These are phyloP conservation scores for Aspergillus sp. DNA, from an alignment of 2,329 filamentous ascomycete species.

Conservation along the genomic window DNA sequence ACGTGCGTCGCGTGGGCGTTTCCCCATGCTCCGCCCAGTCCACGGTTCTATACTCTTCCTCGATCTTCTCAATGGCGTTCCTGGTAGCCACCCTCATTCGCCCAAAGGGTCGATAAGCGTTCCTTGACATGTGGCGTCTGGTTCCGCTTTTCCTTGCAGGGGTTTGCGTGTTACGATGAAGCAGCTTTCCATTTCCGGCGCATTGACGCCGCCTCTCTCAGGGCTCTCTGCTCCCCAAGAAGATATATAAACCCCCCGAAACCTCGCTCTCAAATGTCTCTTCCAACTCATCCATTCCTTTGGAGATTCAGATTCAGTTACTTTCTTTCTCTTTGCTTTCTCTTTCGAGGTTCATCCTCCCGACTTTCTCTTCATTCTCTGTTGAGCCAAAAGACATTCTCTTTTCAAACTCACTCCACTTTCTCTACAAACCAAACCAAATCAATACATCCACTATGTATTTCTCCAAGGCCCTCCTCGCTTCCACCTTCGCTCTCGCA, in stretches of 20 bases:
- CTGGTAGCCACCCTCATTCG: no score
- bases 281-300: background rate
- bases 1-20: background rate
- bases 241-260: background rate
- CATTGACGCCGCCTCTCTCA: no score
- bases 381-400: slow-evolving; percentile 7
- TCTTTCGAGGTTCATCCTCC: slow-evolving; percentile 9
- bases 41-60: background rate
- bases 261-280: background rate
- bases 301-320: background rate
- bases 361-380: background rate
- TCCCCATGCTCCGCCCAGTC: background rate
- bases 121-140: background rate
- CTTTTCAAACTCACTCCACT: background rate
- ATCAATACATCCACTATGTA: background rate
- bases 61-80: background rate
- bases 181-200: background rate
- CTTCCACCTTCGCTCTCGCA: background rate
- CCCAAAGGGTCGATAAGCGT: background rate
- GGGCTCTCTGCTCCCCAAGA: background rate
- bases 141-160: background rate
- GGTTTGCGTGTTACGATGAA: background rate
- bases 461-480: background rate
- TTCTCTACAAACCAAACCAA: background rate
- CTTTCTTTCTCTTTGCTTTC: background rate